A percentile compares a stretch with the other conserved stretches of the same genome.
phyloP scores from a whole-genome alignment of 75 land plant genomes.

The Adiantum capillusveneris region DNA sequence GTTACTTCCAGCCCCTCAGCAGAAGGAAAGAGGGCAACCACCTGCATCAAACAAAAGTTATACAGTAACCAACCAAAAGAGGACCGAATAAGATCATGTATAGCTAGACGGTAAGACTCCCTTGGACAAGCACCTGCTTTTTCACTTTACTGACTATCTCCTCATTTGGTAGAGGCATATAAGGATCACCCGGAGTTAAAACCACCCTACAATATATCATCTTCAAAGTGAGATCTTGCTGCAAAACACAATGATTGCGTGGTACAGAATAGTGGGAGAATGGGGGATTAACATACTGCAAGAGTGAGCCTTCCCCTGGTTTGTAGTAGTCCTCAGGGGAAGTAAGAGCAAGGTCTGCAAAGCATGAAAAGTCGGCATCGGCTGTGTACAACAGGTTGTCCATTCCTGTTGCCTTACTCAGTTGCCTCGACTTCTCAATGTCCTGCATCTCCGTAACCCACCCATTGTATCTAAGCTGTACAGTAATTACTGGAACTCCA shows the following conservation, averaged over 20 bases:
- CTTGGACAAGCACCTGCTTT: conserved; percentile 68
- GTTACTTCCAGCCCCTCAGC: conserved; percentile 72
- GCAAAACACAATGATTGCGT: too few relatives aligned
- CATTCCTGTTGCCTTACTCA: conserved; percentile 68
- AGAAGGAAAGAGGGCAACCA: conserved; percentile 77
- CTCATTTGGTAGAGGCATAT: conserved; percentile 89
- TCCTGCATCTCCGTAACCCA: conserved; percentile 96
- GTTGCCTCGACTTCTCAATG: conserved; percentile 78
- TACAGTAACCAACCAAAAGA: too few relatives aligned
- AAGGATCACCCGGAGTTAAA: conserved; percentile 95
- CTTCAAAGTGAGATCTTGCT: too few relatives aligned
- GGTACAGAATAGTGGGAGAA: too few relatives aligned
- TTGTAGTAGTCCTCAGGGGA: conserved; percentile 94
- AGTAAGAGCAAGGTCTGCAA: conserved; percentile 96
- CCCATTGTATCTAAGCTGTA: conserved; percentile 93
- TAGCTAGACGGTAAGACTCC: too few relatives aligned
- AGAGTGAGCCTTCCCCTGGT: conserved; percentile 85
- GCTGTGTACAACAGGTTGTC: conserved; percentile 95
- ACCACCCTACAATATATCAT: conserved; percentile 50
- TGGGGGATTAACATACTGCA: conserved; percentile 54
- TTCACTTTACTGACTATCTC: conserved; percentile 70
- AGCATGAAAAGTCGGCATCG: conserved; percentile 98
- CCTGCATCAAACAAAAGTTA: too few relatives aligned
- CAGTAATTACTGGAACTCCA: conserved; percentile 97
- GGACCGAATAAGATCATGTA: too few relatives aligned